phyloP scores from a whole-genome alignment of 768 basidiomycete genomes.

The Leccinum barrowsii region DNA sequence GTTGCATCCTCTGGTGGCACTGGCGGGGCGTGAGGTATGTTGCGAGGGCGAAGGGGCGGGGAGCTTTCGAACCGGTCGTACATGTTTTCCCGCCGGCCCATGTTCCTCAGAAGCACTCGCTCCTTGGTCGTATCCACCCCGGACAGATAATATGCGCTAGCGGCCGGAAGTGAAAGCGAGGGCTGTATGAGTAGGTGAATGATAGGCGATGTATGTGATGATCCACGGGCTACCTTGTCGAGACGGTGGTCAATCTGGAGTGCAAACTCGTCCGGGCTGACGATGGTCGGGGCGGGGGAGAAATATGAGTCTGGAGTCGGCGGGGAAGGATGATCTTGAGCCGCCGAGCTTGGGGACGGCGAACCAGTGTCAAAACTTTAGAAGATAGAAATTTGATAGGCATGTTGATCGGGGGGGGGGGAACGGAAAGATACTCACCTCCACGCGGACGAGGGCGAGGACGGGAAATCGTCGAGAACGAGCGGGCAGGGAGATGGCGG shows the following conservation, averaged over 20 bases:
- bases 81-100: conserved; percentile 7
- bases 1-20: neutral
- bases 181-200: conserved; percentile 1
- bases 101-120: conserved; percentile 16
- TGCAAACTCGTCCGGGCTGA: conserved; percentile 12
- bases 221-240: neutral
- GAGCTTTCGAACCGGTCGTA: conserved; percentile 10
- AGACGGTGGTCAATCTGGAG: conserved; percentile 9
- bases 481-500: neutral
- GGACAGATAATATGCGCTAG: conserved; percentile 2
- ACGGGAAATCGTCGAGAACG: conserved; percentile 3
- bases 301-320: conserved; percentile 19
- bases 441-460: conserved; percentile 22
- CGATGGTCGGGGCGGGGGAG: conserved; percentile 9
- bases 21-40: neutral
- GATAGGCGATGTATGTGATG: neutral
- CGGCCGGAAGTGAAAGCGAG: neutral
- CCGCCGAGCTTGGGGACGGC: conserved; percentile 13
- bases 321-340: conserved; percentile 13
- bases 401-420: neutral
- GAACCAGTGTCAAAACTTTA: conserved; percentile 9
- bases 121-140: conserved; percentile 14
- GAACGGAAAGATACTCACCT: conserved; percentile 20
- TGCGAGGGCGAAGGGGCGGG: conserved; percentile 1
- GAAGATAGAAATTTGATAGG: neutral